Percentiles rank a stretch among this genome's conserved stretches.
phyloP scores from a whole-genome alignment of 129 eudicot genomes.

The Helianthus tuberosus region DNA sequence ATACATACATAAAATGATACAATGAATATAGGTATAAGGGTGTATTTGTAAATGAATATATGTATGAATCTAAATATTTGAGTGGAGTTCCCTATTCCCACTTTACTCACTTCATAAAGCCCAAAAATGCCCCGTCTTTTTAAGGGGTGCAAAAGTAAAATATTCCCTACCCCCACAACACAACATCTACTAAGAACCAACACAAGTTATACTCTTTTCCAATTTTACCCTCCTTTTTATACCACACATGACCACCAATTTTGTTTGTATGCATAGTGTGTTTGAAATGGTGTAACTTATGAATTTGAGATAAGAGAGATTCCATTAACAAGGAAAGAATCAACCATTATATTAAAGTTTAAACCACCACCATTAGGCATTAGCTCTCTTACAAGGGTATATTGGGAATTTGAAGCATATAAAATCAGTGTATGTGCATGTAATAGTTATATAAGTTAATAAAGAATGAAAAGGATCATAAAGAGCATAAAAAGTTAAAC shows the following conservation, averaged over 20 bases:
- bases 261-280: constrained; percentile 22
- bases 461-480: neutral
- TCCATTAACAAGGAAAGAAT: constrained; percentile 25
- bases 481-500: neutral
- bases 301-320: constrained; percentile 30
- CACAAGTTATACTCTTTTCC: constrained; percentile 33
- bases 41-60: constrained; percentile 14
- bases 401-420: neutral
- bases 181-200: constrained; percentile 66
- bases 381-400: neutral
- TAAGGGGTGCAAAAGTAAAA: constrained; percentile 46
- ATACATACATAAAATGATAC: neutral
- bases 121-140: constrained; percentile 56
- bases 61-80: constrained; percentile 30
- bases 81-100: constrained; percentile 70
- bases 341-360: constrained; percentile 10
- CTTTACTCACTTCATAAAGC: constrained; percentile 48
- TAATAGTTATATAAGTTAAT: neutral
- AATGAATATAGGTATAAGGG: neutral
- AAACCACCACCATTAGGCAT: constrained; percentile 2
- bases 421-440: neutral
- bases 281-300: constrained; percentile 21
- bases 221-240: constrained; percentile 61
- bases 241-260: constrained; percentile 49
- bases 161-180: constrained; percentile 72